phyloP scores from a whole-genome alignment of 2,329 filamentous ascomycete genomes.

The Waltergamsia citrina region DNA sequence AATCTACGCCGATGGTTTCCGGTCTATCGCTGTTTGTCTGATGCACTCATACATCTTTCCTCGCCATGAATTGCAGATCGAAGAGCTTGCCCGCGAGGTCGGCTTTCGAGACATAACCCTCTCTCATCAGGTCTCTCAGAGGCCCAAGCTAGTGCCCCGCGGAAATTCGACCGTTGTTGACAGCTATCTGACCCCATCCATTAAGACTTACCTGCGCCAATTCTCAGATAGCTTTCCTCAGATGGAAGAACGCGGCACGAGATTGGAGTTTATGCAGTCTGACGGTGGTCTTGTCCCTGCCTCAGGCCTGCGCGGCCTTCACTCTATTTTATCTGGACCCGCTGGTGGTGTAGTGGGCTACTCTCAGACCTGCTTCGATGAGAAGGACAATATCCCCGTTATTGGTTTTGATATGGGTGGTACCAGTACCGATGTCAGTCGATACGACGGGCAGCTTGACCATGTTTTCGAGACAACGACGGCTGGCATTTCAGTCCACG shows the following conservation, averaged over 20 bases:
- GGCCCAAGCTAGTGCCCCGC: constrained; percentile 31
- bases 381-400: constrained; percentile 70
- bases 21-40: constrained; percentile 46
- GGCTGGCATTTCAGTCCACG: constrained; percentile 88
- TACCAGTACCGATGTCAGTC: constrained; percentile 83
- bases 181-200: constrained; percentile 28
- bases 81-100: constrained; percentile 23
- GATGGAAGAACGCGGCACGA: neutral
- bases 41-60: constrained; percentile 62
- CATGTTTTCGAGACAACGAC: constrained; percentile 93
- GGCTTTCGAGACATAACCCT: constrained; percentile 23
- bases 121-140: constrained; percentile 9
- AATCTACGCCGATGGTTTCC: constrained; percentile 52
- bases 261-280: constrained; percentile 42
- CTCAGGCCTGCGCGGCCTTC: constrained; percentile 72
- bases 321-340: constrained; percentile 79
- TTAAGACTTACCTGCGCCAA: neutral
- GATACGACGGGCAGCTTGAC: constrained; percentile 81
- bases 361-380: constrained; percentile 85
- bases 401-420: constrained; percentile 96
- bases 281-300: constrained; percentile 69
- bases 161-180: constrained; percentile 31
- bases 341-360: constrained; percentile 93
- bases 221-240: constrained; percentile 1
- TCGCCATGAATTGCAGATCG: constrained; percentile 38